A percentile compares a stretch with the other conserved stretches of the same genome.
Evolutionary conservation across 192 early-diverging fungal species (phyloP).

Genomic region (Entomortierella beljakovae): DNA sequence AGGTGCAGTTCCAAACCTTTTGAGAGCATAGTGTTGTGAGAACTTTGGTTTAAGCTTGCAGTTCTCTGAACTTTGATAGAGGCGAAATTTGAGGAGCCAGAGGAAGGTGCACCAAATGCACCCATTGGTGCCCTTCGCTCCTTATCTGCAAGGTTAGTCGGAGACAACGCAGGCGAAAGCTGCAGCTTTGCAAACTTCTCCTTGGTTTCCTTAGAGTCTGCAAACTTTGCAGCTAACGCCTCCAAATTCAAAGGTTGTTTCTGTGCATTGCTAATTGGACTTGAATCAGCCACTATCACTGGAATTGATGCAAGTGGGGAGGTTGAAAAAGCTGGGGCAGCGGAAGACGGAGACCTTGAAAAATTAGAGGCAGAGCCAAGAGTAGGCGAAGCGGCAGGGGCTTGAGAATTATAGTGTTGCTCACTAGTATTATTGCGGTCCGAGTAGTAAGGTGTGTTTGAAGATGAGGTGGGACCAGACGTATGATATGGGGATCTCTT

Average conservation of each 20-base stretch:
- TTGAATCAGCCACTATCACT: background rate
- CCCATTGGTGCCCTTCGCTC: slow-evolving; percentile 32
- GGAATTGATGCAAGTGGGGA: slow-evolving; percentile 8
- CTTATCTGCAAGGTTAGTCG: slow-evolving; percentile 25
- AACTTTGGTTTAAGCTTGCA: slow-evolving; percentile 35
- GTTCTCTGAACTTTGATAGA: slow-evolving; percentile 50
- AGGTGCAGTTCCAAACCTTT: slow-evolving; percentile 18
- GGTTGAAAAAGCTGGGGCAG: background rate
- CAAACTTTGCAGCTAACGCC: slow-evolving; percentile 43
- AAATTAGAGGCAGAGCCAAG: slow-evolving; percentile 15
- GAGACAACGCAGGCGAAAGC: slow-evolving; percentile 32
- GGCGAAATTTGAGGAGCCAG: slow-evolving; percentile 16
- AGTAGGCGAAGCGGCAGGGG: slow-evolving; percentile 10
- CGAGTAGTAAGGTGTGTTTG: background rate
- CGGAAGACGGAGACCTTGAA: slow-evolving; percentile 1
- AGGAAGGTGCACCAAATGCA: slow-evolving; percentile 28
- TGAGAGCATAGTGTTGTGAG: slow-evolving; percentile 8
- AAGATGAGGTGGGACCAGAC: background rate
- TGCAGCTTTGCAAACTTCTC: slow-evolving; percentile 42
- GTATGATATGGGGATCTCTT: background rate
- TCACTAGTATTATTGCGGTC: background rate
- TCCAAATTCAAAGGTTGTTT: slow-evolving; percentile 46
- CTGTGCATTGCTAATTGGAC: background rate
- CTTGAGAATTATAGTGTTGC: background rate
- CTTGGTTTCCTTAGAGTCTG: slow-evolving; percentile 31